These are phyloP conservation scores for Hanseniaspora pseudoguilliermondii DNA, from an alignment of 805 yeast species.

Conservation along the genomic window DNA sequence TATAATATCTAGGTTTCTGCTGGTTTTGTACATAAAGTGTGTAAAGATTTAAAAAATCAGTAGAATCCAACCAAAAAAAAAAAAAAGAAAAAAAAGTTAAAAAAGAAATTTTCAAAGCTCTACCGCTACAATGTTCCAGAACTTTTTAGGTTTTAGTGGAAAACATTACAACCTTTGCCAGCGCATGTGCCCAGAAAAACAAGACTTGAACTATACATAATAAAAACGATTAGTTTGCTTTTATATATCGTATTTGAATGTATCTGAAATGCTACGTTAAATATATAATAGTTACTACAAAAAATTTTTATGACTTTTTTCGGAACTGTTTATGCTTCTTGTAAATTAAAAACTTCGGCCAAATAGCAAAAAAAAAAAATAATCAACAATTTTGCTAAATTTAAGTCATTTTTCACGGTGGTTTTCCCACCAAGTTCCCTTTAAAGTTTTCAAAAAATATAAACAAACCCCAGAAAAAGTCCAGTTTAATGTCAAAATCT, in stretches of 20 bases:
- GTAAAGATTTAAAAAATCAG: not conserved
- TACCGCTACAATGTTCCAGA: too few relatives aligned
- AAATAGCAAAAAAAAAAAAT: not conserved
- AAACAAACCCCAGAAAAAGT: not conserved
- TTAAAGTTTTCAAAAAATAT: not conserved
- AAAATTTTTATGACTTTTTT: too few relatives aligned
- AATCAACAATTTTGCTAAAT: not conserved
- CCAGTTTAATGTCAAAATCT: constrained; percentile 21
- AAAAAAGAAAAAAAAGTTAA: not conserved
- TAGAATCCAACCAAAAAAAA: not conserved
- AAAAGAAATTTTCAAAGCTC: not conserved
- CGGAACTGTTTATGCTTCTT: too few relatives aligned
- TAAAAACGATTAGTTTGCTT: too few relatives aligned
- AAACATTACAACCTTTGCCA: too few relatives aligned
- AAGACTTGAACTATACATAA: too few relatives aligned
- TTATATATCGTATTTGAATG: too few relatives aligned
- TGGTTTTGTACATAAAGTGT: not conserved
- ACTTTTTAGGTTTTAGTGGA: too few relatives aligned
- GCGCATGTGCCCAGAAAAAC: too few relatives aligned
- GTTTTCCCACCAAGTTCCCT: not conserved
- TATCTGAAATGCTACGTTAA: too few relatives aligned
- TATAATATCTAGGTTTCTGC: not conserved
- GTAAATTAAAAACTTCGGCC: not conserved
- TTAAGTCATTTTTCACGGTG: not conserved
- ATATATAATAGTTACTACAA: too few relatives aligned